These are phyloP conservation scores for Geranium rotundifolium DNA, from an alignment of 345 rosid genomes.

Conservation along the genomic window DNA sequence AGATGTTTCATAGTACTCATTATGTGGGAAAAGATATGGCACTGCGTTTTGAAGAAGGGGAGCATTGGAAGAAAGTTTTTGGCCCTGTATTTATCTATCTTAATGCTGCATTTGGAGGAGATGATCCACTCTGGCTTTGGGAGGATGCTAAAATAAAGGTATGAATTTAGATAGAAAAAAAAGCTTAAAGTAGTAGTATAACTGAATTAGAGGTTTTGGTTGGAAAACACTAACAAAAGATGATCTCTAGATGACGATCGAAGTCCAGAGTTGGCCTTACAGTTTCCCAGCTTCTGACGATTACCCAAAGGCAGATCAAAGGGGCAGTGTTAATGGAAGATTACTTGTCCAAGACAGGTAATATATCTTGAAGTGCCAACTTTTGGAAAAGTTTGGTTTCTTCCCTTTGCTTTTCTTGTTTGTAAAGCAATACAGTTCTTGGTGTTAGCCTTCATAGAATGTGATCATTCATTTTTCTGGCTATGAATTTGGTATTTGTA, in stretches of 20 bases:
- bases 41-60: constrained; percentile 33
- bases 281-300: constrained; percentile 62
- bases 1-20: constrained; percentile 83
- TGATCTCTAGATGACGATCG: constrained; percentile 34
- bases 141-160: constrained; percentile 78
- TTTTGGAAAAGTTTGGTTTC: not conserved
- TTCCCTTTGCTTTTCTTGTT: not conserved
- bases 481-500: not conserved
- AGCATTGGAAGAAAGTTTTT: constrained; percentile 86
- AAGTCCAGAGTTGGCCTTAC: constrained; percentile 79
- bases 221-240: not conserved
- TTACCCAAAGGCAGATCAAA: constrained; percentile 40
- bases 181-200: not conserved
- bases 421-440: not conserved
- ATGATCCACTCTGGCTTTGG: constrained; percentile 58
- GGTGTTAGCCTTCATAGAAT: not conserved
- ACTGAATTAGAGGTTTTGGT: not conserved
- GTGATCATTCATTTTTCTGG: not conserved
- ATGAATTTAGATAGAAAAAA: not conserved
- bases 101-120: constrained; percentile 37
- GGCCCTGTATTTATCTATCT: constrained; percentile 78
- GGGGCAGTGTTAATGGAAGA: constrained; percentile 59
- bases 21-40: constrained; percentile 66
- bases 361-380: not conserved
- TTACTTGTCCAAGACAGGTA: constrained; percentile 60